A percentile compares a stretch with the other conserved stretches of the same genome.
Conservation (phyloP, 179 eudicot genomes). For the Vitellaria paradoxa region DNA sequence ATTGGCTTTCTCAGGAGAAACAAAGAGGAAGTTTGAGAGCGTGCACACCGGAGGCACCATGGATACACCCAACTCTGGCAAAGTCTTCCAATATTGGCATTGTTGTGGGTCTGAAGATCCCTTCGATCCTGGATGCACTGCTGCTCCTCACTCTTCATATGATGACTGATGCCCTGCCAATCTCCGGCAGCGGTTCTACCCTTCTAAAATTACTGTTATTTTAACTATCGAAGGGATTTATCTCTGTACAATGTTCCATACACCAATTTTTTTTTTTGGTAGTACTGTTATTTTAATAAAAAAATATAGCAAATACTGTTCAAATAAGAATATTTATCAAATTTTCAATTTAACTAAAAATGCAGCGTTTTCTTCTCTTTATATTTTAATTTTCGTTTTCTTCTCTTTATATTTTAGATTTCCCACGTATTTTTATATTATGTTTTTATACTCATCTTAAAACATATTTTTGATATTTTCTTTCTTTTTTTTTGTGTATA, state of each 20-base stretch:
- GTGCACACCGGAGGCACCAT: slow-evolving; percentile 86
- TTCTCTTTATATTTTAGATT: background rate
- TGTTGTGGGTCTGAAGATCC: slow-evolving; percentile 98
- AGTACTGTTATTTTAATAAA: no score
- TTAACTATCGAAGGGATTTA: background rate
- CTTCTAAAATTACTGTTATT: background rate
- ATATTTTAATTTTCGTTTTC: no score
- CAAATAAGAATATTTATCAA: no score
- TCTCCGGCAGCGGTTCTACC: background rate
- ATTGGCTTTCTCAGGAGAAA: slow-evolving; percentile 59
- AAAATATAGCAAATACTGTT: no score
- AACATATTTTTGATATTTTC: no score
- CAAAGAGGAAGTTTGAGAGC: slow-evolving; percentile 94
- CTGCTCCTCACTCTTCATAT: slow-evolving; percentile 81
- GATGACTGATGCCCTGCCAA: slow-evolving; percentile 50
- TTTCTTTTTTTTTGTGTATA: no score
- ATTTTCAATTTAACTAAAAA: no score
- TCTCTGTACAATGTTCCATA: background rate
- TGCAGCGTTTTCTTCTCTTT: no score
- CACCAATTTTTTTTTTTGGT: no score
- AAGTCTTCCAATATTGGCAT: slow-evolving; percentile 91
- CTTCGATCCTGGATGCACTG: slow-evolving; percentile 86
- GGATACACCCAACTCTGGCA: slow-evolving; percentile 76
- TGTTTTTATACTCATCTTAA: no score
- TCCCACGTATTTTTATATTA: no score